phyloP scores from a whole-genome alignment of 2,329 filamentous ascomycete species.

The Claviceps sp. region DNA sequence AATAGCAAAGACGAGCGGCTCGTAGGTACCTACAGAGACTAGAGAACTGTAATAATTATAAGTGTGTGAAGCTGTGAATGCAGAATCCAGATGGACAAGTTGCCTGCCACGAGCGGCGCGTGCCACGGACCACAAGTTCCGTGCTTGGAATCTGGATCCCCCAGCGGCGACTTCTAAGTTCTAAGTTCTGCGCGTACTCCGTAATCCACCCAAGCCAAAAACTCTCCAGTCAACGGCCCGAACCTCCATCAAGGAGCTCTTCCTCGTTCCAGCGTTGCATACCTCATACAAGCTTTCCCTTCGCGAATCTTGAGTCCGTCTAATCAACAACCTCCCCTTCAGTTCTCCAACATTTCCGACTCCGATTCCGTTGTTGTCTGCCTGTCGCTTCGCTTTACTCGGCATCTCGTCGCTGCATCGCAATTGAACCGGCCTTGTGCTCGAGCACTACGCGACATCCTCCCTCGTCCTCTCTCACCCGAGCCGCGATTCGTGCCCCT shows the following conservation, averaged over 20 bases:
- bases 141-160: no score
- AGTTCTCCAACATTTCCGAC: background rate
- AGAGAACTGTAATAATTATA: no score
- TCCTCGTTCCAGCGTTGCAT: background rate
- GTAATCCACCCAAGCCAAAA: no score
- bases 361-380: constrained; percentile 2
- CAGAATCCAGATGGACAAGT: no score
- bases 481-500: background rate
- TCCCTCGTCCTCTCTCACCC: background rate
- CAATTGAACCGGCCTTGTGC: background rate
- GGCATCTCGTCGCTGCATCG: constrained; percentile 4
- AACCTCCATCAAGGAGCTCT: background rate
- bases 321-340: background rate
- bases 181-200: no score
- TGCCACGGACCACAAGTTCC: no score
- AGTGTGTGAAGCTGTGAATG: no score
- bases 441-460: background rate
- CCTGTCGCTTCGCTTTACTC: constrained; percentile 4
- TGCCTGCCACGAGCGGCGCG: no score
- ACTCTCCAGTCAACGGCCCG: background rate
- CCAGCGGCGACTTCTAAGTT: no score
- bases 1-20: no score
- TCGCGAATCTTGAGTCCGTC: background rate
- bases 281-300: background rate
- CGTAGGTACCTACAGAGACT: no score